These are phyloP conservation scores for Allium fistulosum DNA, from an alignment of 106 monocot genomes.

Conservation along the genomic window DNA sequence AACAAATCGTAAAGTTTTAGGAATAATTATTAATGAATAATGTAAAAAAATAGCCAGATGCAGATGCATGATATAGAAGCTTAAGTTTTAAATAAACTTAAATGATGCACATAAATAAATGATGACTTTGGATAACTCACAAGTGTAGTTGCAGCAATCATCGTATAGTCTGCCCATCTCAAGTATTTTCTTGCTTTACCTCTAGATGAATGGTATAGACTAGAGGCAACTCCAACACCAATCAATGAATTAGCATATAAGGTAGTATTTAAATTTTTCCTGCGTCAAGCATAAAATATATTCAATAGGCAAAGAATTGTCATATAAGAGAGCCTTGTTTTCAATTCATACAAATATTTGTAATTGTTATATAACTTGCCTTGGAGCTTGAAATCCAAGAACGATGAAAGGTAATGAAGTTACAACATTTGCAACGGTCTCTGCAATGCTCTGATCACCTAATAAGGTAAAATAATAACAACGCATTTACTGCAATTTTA, in stretches of 20 bases:
- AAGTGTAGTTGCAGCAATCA: conserved; percentile 78
- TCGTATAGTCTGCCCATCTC: conserved; percentile 92
- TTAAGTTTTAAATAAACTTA: no score
- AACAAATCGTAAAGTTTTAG: no score
- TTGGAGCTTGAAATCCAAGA: conserved; percentile 66
- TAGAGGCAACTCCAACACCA: conserved; percentile 87
- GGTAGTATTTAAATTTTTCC: conserved; percentile 65
- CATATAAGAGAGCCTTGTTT: neutral
- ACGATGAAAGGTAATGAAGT: conserved; percentile 89
- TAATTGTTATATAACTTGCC: conserved; percentile 25
- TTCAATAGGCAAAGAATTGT: no score
- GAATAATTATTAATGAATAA: no score
- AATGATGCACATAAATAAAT: no score
- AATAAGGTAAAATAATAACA: conserved; percentile 2
- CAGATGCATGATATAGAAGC: no score
- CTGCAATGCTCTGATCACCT: conserved; percentile 59
- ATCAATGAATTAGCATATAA: conserved; percentile 87
- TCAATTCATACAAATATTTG: neutral
- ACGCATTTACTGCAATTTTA: no score
- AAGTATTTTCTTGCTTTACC: conserved; percentile 66
- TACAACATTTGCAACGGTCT: conserved; percentile 75
- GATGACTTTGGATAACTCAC: conserved; percentile 33
- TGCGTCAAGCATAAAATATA: conserved; percentile 23
- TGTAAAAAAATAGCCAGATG: no score
- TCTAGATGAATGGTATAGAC: conserved; percentile 80